phyloP scores from a whole-genome alignment of 2,329 filamentous ascomycete species.

The Diaporthe destruens region DNA sequence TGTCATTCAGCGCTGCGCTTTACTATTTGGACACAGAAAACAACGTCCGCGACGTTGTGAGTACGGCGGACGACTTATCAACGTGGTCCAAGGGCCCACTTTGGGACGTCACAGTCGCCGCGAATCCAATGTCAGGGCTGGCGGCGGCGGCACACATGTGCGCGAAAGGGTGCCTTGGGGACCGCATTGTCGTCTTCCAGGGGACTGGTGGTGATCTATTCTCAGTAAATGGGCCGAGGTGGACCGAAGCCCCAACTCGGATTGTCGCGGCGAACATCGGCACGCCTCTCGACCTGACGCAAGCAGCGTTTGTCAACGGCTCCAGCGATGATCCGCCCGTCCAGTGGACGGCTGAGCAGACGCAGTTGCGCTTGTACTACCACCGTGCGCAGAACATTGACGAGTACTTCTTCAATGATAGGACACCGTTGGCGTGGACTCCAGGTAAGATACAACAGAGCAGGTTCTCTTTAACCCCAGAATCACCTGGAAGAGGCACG shows the following conservation, averaged over 20 bases:
- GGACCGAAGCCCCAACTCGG: background rate
- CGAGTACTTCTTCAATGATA: slow-evolving; percentile 7
- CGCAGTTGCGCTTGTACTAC: slow-evolving; percentile 10
- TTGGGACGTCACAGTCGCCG: background rate
- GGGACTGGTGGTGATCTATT: background rate
- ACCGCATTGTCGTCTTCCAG: slow-evolving; percentile 8
- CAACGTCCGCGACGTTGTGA: background rate
- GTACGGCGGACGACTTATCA: background rate
- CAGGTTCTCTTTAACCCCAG: background rate
- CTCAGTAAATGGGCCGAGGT: background rate
- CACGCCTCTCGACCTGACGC: background rate
- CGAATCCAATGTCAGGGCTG: background rate
- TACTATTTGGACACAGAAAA: background rate
- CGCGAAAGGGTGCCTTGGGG: background rate
- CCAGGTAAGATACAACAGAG: background rate
- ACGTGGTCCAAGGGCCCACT: slow-evolving; percentile 5
- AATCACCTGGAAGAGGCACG: background rate
- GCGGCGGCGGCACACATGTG: background rate
- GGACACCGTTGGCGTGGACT: background rate
- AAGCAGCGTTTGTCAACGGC: background rate
- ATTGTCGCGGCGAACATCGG: slow-evolving; percentile 3
- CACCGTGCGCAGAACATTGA: background rate
- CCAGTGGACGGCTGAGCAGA: background rate
- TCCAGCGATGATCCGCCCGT: background rate
- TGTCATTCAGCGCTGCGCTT: background rate